Evolutionary conservation across 2,329 filamentous ascomycete species (phyloP).

Genomic region (Botrytis sinoallii): DNA sequence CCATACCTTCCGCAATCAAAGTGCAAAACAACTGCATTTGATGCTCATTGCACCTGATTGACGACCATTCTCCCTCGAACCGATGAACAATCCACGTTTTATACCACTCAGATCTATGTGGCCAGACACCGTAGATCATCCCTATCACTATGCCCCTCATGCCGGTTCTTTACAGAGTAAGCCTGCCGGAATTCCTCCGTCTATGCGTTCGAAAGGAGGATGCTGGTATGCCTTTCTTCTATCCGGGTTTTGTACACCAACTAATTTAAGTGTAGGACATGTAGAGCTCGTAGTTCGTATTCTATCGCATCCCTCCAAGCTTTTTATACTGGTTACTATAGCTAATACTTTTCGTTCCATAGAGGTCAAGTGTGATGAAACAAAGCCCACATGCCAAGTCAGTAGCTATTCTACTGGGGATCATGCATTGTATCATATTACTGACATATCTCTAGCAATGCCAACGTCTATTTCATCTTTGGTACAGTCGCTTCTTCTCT

Average conservation of each 20-base stretch:
- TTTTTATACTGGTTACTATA: neutral
- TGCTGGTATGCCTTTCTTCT: conserved; percentile 7
- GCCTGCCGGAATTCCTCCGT: neutral
- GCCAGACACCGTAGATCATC: neutral
- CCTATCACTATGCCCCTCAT: neutral
- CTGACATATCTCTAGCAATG: conserved; percentile 10
- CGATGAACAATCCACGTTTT: neutral
- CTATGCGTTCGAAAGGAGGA: neutral
- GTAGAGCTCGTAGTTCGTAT: conserved; percentile 16
- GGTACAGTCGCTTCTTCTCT: neutral
- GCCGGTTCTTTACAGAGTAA: neutral
- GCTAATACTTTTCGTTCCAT: neutral
- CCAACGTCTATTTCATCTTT: neutral
- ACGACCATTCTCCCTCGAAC: neutral
- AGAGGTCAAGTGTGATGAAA: conserved; percentile 17
- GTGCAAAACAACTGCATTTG: neutral
- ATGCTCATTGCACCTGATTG: too few relatives aligned
- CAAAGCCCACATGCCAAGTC: neutral
- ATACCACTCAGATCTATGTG: too few relatives aligned
- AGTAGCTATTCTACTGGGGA: neutral
- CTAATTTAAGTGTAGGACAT: conserved; percentile 9
- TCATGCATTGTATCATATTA: neutral
- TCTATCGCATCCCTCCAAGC: neutral
- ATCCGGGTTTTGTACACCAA: neutral
- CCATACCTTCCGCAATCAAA: neutral